phyloP scores from a whole-genome alignment of 139 green algal species.

The Tetraselmis chui region DNA sequence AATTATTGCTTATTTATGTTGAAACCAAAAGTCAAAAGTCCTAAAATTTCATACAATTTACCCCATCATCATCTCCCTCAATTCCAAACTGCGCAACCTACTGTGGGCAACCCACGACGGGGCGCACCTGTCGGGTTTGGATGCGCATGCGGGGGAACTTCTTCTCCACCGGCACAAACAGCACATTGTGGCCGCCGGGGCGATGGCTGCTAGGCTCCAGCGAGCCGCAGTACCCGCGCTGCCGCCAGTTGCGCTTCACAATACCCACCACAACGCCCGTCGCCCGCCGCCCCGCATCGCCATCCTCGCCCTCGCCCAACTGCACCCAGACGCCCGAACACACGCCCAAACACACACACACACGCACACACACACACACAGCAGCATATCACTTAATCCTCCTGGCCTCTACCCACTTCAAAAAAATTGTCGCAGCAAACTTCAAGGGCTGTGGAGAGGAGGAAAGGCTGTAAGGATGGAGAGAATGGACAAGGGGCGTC shows the following conservation, averaged over 20 bases:
- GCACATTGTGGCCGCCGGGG: slow-evolving; percentile 18
- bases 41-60: too few species aligned
- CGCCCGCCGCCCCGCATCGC: slow-evolving; percentile 24
- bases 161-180: slow-evolving; percentile 74
- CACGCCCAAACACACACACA: too few species aligned
- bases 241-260: slow-evolving; percentile 70
- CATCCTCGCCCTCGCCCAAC: slow-evolving; percentile 7
- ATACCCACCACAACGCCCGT: slow-evolving; percentile 73
- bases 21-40: too few species aligned
- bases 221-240: slow-evolving; percentile 65
- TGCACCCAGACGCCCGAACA: too few species aligned
- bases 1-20: too few species aligned
- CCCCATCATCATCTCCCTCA: too few species aligned
- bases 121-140: slow-evolving; percentile 65
- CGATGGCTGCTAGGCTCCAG: slow-evolving; percentile 33
- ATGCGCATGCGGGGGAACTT: slow-evolving; percentile 77
- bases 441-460: too few species aligned
- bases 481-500: not conserved
- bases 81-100: too few species aligned
- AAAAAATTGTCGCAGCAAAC: slow-evolving; percentile 4
- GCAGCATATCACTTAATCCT: not conserved
- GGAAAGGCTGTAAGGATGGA: too few species aligned
- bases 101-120: too few species aligned
- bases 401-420: not conserved
- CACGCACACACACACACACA: not conserved